Base-by-base conservation (phyloP, 2,329 filamentous ascomycete genomes). In the Sporothrix brasiliensis region DNA sequence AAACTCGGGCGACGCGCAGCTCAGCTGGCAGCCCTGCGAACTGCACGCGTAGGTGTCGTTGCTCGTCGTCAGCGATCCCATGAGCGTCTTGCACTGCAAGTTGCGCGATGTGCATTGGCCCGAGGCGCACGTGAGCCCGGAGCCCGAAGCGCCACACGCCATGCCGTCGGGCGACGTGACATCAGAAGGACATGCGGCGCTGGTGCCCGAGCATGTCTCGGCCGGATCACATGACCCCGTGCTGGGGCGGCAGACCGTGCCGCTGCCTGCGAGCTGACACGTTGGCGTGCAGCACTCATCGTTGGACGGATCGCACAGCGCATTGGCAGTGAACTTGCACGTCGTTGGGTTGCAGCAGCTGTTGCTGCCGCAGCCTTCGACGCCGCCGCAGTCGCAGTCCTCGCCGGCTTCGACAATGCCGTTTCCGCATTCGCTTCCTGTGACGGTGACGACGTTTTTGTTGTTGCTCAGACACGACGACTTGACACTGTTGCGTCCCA, bases 41-140 rank as follows among this genome's bases (percentile, higher is more conserved):
- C 90, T 88, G 80, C 95, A 99, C 11, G 94, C 90, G 75, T 88
- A 89, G 1, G 93, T 96, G 76, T 92, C 87, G 80, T 93, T 94
- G 78, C 86, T 87, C 70, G 87, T 85, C 0, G 89, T 90, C 72
- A 91, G 87, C 39, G 86, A 88, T 49, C 93, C 93, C 85, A 97
- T 91, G 63, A 96, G 85, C 13, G 89, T 91, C 79, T 90, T 89
- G 83, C 95, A 99, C 81, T 99, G 95, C 77, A 90, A 86, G 79
- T 97, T 89, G 73, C 95, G 90, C 68, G 91, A 95, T 3, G 95
- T 99, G 80, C 95, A 99, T 80, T 98, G 94, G 14, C 95, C 95
- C 60, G 91, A 94, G 41, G 95, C 93, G 78, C 95, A 99, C 44
- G 87, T 81, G 44, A 98, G 85, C 1, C 87, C 87, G 2, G 78